Evolutionary conservation across 2,329 filamentous ascomycete genomes (phyloP).

Genomic region (Colletotrichum sp.): DNA sequence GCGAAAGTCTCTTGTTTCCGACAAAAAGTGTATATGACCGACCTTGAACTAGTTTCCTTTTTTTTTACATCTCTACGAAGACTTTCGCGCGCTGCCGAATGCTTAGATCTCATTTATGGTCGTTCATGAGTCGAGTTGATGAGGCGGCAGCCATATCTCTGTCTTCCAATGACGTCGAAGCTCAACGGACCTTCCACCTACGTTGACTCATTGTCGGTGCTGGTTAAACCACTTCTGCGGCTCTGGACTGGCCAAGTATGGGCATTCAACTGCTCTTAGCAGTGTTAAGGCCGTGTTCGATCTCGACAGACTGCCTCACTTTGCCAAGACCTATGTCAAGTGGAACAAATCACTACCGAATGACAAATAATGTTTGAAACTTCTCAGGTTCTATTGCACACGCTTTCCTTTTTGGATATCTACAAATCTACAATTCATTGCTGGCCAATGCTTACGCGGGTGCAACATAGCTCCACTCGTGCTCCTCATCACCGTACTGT

Average conservation of each 20-base stretch:
- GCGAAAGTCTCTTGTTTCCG: background rate
- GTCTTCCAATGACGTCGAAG: background rate
- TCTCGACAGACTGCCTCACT: background rate
- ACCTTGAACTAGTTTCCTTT: slow-evolving; percentile 25
- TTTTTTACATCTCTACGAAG: slow-evolving; percentile 27
- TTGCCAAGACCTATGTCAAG: background rate
- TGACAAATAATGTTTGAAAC: background rate
- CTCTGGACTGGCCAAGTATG: background rate
- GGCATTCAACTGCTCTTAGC: background rate
- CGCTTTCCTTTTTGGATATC: slow-evolving; percentile 14
- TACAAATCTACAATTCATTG: slow-evolving; percentile 9
- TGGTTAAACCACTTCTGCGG: background rate
- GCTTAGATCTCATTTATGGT: slow-evolving; percentile 8
- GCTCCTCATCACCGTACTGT: slow-evolving; percentile 92
- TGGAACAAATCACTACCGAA: background rate
- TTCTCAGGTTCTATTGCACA: slow-evolving; percentile 16
- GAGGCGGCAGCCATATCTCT: background rate
- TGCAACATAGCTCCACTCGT: slow-evolving; percentile 80
- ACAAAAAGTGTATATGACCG: slow-evolving; percentile 35
- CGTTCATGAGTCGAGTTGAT: background rate
- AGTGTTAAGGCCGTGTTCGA: background rate
- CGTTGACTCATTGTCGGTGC: background rate
- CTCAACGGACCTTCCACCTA: background rate
- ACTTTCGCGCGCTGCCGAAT: slow-evolving; percentile 13
- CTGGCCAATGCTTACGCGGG: slow-evolving; percentile 31